Evolutionary conservation across 345 rosid genomes (phyloP), one percentile per base, ranked within the genome.

Genomic region (Euphorbia lathyris): DNA sequence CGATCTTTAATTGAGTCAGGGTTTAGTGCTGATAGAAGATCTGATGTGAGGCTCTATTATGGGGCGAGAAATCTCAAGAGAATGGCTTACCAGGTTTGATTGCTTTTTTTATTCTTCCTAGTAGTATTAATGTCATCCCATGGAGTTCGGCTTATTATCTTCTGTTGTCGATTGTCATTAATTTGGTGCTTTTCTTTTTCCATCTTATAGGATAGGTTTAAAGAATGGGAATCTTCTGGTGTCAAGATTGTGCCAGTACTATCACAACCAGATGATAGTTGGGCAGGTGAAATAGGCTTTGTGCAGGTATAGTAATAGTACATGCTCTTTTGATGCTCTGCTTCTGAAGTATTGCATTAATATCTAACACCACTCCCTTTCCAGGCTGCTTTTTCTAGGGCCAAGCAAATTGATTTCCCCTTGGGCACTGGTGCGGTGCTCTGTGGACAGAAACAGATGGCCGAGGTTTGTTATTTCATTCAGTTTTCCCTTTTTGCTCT

Each of bases 361-460:
- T 30, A 1, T 38, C 38, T 67, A 19, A 47, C 50, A 5, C 5
- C 26, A 19, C 70, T 71, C 36, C 79, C 73, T 74, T 62, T 19
- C 70, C 87, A 95, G 98, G 92, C 90, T 76, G 99, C 98, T 74
- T 95, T 92, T 70, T 74, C 87, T 45, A 86, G 90, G 79, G 89
- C 90, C 63, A 86, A 88, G 74, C 75, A 84, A 66, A 78, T 84
- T 64, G 74, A 66, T 62, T 79, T 69, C 68, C 90, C 96, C 0
- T n/a, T 55, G 14, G 88, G 86, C 68, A 85, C 94, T 0, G 97
- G 91, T 58, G 98, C 73, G 2, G 86, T 95, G 64, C 90, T 95
- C 32, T 95, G 99, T 70, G 98, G 99, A 63, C 97, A 88, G 85
- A 90, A 74, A 81, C 97, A 88, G 89, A 95, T 95, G 99, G 76